Percentiles rank a stretch among this genome's conserved stretches.
Evolutionary conservation across 176 grass and related monocot genomes (phyloP).

Genomic region (Oryza longistaminata): DNA sequence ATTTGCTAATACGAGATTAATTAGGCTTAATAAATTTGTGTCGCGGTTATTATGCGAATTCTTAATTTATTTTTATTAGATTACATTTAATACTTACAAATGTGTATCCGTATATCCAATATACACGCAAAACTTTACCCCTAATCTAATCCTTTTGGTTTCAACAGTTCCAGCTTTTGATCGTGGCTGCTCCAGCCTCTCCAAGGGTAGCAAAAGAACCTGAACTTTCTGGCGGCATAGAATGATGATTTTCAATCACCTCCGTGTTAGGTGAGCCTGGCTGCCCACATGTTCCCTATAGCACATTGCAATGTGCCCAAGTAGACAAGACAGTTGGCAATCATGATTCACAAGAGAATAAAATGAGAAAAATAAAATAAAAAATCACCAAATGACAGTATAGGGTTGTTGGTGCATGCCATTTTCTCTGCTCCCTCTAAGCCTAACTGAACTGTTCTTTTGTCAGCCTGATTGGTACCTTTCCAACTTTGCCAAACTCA

Average conservation of each 20-base stretch:
- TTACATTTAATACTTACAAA: no score
- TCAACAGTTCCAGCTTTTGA: background rate
- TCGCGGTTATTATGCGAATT: no score
- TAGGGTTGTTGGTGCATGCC: background rate
- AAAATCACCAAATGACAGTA: background rate
- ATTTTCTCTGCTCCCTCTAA: background rate
- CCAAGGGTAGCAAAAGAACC: background rate
- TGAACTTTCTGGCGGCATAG: background rate
- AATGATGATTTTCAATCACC: background rate
- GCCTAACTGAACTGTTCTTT: background rate
- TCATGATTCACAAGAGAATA: background rate
- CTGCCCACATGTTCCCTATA: conserved; percentile 19
- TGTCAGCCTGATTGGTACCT: background rate
- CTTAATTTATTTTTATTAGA: no score
- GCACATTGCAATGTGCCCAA: background rate
- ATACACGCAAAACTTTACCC: no score
- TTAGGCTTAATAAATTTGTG: no score
- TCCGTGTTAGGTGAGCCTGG: conserved; percentile 10
- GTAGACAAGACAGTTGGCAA: background rate
- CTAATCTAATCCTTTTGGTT: background rate
- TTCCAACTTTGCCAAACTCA: conserved; percentile 48
- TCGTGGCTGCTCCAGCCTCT: background rate
- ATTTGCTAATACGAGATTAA: no score
- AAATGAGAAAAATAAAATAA: background rate
- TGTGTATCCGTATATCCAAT: no score